Conservation (phyloP, 371 early-diverging fungal species). For the Mortierella sp. region DNA sequence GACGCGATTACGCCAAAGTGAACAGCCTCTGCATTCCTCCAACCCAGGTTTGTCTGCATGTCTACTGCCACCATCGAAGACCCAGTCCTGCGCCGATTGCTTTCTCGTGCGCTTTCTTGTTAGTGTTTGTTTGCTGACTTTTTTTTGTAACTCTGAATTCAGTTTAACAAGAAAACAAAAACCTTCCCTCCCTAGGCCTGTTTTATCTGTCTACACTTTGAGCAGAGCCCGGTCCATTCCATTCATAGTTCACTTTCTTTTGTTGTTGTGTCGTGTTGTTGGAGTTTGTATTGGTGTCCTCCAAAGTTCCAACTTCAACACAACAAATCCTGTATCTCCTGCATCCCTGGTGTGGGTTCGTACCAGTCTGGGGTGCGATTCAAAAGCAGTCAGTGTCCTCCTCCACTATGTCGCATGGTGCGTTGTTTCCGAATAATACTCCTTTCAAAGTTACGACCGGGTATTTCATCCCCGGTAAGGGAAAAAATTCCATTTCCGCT, state of each 20-base stretch:
- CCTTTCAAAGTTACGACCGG: neutral
- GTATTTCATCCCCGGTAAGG: neutral
- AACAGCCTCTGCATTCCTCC: neutral
- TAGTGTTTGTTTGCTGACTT: neutral
- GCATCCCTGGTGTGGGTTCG: neutral
- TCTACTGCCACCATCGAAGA: neutral
- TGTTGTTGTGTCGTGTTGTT: neutral
- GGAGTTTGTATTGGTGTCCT: neutral
- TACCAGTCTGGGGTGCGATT: neutral
- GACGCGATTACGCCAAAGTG: neutral
- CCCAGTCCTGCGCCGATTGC: neutral
- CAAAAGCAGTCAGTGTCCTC: neutral
- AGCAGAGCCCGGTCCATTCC: neutral
- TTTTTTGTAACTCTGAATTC: neutral
- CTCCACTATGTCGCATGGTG: neutral
- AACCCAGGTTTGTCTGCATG: neutral
- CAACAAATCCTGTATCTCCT: neutral
- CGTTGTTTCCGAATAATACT: slow-evolving; percentile 5
- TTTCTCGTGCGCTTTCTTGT: neutral
- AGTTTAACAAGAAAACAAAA: neutral
- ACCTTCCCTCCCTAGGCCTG: neutral
- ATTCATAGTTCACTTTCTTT: neutral
- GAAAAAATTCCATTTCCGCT: neutral
- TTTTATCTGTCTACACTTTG: neutral
- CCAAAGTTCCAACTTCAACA: neutral